Percentiles rank a stretch among this genome's conserved stretches.
These are phyloP conservation scores for Aspergillus brasiliensis DNA, from an alignment of 2,329 filamentous ascomycete genomes.

Conservation along the genomic window DNA sequence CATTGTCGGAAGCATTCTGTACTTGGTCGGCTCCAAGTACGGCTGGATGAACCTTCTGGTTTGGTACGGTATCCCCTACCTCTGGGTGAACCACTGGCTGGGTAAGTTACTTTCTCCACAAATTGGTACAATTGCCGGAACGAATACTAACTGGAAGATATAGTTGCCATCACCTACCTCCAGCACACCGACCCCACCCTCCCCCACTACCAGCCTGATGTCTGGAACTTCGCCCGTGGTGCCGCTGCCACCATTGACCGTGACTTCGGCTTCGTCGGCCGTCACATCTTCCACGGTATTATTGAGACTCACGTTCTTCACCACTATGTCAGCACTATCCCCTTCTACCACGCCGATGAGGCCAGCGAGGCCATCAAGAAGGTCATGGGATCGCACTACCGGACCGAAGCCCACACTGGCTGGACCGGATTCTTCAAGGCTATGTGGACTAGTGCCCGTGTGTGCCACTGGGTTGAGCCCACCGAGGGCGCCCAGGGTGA, in stretches of 20 bases:
- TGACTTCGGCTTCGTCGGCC: constrained; percentile 94
- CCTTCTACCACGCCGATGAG: constrained; percentile 95
- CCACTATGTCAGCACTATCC: constrained; percentile 95
- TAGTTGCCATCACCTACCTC: constrained; percentile 94
- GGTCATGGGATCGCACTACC: constrained; percentile 95
- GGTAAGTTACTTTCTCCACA: constrained; percentile 62
- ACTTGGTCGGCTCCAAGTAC: constrained; percentile 71
- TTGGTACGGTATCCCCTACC: constrained; percentile 93
- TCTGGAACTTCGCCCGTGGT: constrained; percentile 92
- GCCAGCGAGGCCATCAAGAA: constrained; percentile 91
- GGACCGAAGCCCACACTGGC: constrained; percentile 75
- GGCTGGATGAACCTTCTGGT: constrained; percentile 85
- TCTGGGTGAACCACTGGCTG: constrained; percentile 99
- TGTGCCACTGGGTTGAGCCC: constrained; percentile 98
- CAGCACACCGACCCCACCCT: constrained; percentile 95
- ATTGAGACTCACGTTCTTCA: constrained; percentile 97
- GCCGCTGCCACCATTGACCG: constrained; percentile 95
- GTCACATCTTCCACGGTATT: constrained; percentile 88
- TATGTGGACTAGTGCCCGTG: constrained; percentile 77
- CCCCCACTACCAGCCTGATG: constrained; percentile 82
- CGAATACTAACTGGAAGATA: constrained; percentile 15
- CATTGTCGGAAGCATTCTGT: constrained; percentile 64
- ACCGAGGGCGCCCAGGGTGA: constrained; percentile 77
- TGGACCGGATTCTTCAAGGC: constrained; percentile 79
- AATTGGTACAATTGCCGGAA: not conserved